Evolutionary conservation across 192 early-diverging fungal genomes (phyloP).

Genomic region (Fimicolochytrium jonesii): DNA sequence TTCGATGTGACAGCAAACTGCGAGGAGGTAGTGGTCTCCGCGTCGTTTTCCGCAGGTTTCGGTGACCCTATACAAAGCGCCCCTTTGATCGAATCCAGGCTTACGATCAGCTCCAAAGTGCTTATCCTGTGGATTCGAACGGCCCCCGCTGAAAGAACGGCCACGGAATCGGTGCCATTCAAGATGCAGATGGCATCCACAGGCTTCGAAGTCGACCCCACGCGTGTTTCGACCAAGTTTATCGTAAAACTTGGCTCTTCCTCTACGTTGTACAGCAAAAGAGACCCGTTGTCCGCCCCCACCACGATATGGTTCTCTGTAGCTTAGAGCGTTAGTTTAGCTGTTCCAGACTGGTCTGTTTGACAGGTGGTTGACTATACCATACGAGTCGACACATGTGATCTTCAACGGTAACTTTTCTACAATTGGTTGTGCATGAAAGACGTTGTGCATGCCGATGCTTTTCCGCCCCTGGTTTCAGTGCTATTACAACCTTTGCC

Average conservation of each 20-base stretch:
- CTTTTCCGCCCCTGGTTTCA: too few species aligned
- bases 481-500: too few species aligned
- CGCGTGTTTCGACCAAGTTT: conserved; percentile 27
- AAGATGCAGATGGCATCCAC: conserved; percentile 24
- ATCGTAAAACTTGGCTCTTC: conserved; percentile 43
- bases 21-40: too few species aligned
- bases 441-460: conserved; percentile 43
- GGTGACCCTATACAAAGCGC: too few species aligned
- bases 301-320: conserved; percentile 31
- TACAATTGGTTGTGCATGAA: conserved; percentile 33
- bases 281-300: conserved; percentile 39
- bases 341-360: not conserved
- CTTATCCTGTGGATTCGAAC: not conserved
- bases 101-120: too few species aligned
- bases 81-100: too few species aligned
- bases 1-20: too few species aligned
- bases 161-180: not conserved
- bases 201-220: conserved; percentile 23
- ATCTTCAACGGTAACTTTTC: conserved; percentile 41
- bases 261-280: conserved; percentile 41
- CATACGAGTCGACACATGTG: conserved; percentile 18
- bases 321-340: not conserved
- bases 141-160: conserved; percentile 4
- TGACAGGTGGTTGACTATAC: conserved; percentile 11
- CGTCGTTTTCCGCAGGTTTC: too few species aligned